These are phyloP conservation scores for Boletus edulis DNA, from an alignment of 768 basidiomycete species.

Conservation along the genomic window DNA sequence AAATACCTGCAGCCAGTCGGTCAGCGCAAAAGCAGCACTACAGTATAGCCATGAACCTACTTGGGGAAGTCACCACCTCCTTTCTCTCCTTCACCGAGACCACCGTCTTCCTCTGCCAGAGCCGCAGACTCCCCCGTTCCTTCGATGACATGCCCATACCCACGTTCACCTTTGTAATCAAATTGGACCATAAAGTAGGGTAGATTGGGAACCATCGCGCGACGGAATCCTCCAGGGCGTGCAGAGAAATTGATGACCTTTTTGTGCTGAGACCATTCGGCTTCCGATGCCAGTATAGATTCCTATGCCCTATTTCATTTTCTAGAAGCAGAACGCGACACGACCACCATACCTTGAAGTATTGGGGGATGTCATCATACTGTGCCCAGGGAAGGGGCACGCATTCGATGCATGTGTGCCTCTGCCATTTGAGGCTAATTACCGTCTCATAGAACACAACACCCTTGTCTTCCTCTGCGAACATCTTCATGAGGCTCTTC, in stretches of 20 bases:
- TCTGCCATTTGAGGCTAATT: constrained; percentile 79
- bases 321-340: not conserved
- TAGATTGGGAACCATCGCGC: constrained; percentile 93
- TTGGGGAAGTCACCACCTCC: constrained; percentile 90
- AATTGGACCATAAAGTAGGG: constrained; percentile 99
- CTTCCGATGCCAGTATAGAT: constrained; percentile 89
- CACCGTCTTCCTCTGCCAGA: constrained; percentile 60
- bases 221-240: constrained; percentile 88
- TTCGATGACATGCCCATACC: constrained; percentile 98
- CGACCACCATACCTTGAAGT: constrained; percentile 68
- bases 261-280: constrained; percentile 98
- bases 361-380: constrained; percentile 85
- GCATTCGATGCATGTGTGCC: constrained; percentile 91
- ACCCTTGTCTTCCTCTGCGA: constrained; percentile 87
- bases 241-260: constrained; percentile 93
- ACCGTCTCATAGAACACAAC: constrained; percentile 96
- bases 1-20: constrained; percentile 66
- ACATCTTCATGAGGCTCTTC: constrained; percentile 97
- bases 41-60: constrained; percentile 39
- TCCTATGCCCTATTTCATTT: constrained; percentile 49
- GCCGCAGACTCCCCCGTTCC: constrained; percentile 68
- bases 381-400: constrained; percentile 88
- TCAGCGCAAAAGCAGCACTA: constrained; percentile 1
- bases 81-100: constrained; percentile 81
- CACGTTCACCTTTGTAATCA: constrained; percentile 96